phyloP scores from a whole-genome alignment of 139 green algal species.

The Eudorina sp. region DNA sequence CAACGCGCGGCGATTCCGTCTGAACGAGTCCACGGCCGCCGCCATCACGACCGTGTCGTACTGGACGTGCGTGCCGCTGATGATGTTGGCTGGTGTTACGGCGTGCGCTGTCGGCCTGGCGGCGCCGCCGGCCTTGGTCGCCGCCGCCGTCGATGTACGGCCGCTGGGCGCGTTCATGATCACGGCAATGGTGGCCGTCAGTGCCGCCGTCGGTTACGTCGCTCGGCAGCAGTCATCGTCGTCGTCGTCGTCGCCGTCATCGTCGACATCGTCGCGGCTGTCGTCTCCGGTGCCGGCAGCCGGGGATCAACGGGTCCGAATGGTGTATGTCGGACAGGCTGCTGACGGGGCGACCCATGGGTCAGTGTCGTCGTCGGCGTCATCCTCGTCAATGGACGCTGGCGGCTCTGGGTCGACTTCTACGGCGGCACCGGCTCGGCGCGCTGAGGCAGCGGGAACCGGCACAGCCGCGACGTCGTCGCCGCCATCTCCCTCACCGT shows the following conservation, averaged over 20 bases:
- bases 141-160: neutral
- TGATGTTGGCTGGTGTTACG: neutral
- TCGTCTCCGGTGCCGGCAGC: no score
- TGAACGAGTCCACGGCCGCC: slow-evolving; percentile 58
- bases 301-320: neutral
- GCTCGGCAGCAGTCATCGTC: neutral
- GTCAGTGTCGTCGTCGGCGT: neutral
- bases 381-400: neutral
- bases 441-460: neutral
- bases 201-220: neutral
- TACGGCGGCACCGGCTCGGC: neutral
- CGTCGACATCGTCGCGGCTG: neutral
- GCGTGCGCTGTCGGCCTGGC: slow-evolving; percentile 33
- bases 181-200: neutral
- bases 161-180: neutral
- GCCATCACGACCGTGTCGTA: slow-evolving; percentile 35
- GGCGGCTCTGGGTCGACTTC: neutral
- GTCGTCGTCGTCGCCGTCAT: neutral
- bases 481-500: neutral
- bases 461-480: neutral
- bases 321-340: slow-evolving; percentile 38
- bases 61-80: slow-evolving; percentile 35
- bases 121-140: neutral
- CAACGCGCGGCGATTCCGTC: slow-evolving; percentile 59
- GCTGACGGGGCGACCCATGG: neutral